These are phyloP conservation scores for Neurospora discreta DNA, from an alignment of 495 filamentous ascomycete genomes.

Conservation along the genomic window DNA sequence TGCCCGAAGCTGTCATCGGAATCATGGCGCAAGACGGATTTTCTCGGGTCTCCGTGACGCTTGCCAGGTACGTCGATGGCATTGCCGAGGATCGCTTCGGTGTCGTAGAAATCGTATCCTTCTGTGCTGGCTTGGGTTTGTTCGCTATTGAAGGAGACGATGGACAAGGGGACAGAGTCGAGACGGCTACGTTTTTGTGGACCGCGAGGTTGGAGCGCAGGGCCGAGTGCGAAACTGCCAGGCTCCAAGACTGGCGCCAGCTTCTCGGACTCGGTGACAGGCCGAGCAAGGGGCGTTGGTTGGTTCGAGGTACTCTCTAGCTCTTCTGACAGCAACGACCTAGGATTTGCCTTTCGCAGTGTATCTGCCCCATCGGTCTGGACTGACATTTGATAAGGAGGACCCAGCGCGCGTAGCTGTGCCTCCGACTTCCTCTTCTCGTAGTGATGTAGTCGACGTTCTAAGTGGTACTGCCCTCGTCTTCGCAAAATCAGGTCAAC, in stretches of 20 bases:
- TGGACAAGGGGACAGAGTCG: conserved; percentile 34
- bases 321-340: conserved; percentile 38
- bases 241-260: conserved; percentile 32
- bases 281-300: conserved; percentile 65
- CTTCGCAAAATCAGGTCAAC: conserved; percentile 48
- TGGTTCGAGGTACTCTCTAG: conserved; percentile 65
- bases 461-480: conserved; percentile 46
- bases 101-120: conserved; percentile 48
- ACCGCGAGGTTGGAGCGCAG: conserved; percentile 19
- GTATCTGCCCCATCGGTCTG: conserved; percentile 22
- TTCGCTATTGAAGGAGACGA: conserved; percentile 29
- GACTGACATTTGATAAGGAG: conserved; percentile 3
- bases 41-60: conserved; percentile 9
- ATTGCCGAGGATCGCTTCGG: conserved; percentile 30
- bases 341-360: conserved; percentile 24
- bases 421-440: conserved; percentile 19
- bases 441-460: conserved; percentile 25
- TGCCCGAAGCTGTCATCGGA: conserved; percentile 67
- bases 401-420: conserved; percentile 1
- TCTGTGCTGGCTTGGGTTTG: conserved; percentile 36
- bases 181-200: conserved; percentile 24
- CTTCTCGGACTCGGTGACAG: conserved; percentile 37
- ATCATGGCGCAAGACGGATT: conserved; percentile 46
- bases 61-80: conserved; percentile 34
- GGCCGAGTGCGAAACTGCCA: conserved; percentile 31